Conservation (phyloP, 441 rosid genomes). For the Bruguiera hainesii region DNA sequence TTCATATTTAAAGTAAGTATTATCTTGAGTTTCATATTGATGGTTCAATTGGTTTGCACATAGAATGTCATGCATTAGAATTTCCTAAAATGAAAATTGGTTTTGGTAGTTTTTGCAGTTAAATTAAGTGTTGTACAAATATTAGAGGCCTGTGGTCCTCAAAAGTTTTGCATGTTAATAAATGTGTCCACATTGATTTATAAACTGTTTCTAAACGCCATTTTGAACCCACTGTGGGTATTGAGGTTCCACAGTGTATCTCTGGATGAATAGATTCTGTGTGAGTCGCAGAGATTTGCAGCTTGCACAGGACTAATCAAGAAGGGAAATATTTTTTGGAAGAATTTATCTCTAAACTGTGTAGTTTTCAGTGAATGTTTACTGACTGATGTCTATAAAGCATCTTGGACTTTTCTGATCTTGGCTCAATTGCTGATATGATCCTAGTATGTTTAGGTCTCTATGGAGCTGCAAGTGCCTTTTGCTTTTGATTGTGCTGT, state of each 20-base stretch:
- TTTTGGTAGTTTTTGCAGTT: no score
- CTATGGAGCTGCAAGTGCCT: not conserved
- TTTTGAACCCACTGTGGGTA: not conserved
- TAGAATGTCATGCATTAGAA: no score
- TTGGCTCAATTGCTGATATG: no score
- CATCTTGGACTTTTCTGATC: not conserved
- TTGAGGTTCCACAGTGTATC: not conserved
- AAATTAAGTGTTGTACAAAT: no score
- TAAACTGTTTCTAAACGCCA: not conserved
- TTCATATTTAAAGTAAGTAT: no score
- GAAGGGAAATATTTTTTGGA: not conserved
- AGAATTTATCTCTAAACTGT: not conserved
- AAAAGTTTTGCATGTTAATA: not conserved
- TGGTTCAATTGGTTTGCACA: no score
- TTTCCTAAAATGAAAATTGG: no score
- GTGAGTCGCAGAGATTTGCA: not conserved
- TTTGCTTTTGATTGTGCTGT: not conserved
- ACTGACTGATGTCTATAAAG: no score
- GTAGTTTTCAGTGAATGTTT: not conserved
- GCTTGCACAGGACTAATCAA: not conserved
- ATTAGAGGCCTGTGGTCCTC: no score
- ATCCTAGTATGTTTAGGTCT: conserved; percentile 1
- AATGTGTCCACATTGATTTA: not conserved
- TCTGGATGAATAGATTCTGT: not conserved
- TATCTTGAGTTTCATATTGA: no score